Evolutionary conservation across 2,329 filamentous ascomycete genomes (phyloP), one percentile per base, ranked within the genome.

Genomic region (Penicillium sp.): DNA sequence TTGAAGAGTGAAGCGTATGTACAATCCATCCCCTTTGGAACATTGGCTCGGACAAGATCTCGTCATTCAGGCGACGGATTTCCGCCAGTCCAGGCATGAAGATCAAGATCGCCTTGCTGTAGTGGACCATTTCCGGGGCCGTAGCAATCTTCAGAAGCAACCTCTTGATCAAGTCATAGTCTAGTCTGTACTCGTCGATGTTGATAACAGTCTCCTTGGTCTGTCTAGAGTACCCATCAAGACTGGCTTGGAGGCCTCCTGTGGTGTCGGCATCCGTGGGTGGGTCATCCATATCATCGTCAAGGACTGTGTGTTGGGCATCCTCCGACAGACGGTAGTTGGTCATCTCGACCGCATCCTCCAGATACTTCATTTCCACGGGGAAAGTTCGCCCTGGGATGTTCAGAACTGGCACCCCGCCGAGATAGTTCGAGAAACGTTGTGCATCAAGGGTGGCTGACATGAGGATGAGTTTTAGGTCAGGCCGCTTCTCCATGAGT

Each of bases 61-160:
- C 85, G 69, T 96, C 92, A 71, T 97, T 94, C 45, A 99, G 78
- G 21, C 89, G 88, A 54, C 92, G 84, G 65, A 97, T 97, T 69
- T 99, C 94, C 12, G 90, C 93, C 64, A 97, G 91, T 71, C 94
- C 94, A 7, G 94, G 94, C 66, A 99, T 80, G 73, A 99, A 99
- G 6, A 99, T 85, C n/a, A 99, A 76, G 51, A 97, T 89, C 1
- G 94, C 94, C 72, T 89, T 93, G 79, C 92, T 97, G 75, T 88
- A 97, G 17, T 81, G 77, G 15, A 78, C 73, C 65, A 93, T 87
- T 0, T 83, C 78, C 6, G 86, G 82, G 56, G 89, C 84, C 1
- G 82, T 85, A 2, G 91, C 89, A 58, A 99, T 86, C n/a, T 82
- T 85, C 27, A 86, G 81, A 51, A 97, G 86, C 15, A 99, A 78